These are phyloP conservation scores for Chlorella sp. DNA, from an alignment of 139 green algal genomes.

Conservation along the genomic window DNA sequence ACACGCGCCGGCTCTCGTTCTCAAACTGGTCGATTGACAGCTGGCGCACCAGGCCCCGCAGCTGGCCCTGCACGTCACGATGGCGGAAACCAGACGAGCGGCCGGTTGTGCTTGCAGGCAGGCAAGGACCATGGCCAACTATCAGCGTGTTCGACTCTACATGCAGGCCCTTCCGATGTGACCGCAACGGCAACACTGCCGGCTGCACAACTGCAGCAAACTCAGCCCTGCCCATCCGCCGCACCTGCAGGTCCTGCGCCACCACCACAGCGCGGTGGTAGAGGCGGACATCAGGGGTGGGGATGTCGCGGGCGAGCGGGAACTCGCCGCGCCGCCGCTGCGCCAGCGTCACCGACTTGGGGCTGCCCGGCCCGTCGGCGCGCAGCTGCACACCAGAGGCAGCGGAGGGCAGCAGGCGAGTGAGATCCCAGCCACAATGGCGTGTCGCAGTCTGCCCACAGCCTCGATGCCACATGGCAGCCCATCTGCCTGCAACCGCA, in stretches of 20 bases:
- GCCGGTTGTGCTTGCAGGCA: no score
- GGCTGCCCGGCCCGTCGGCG: slow-evolving; percentile 9
- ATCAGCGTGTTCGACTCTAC: no score
- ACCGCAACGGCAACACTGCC: no score
- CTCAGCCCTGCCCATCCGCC: not conserved
- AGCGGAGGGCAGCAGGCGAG: not conserved
- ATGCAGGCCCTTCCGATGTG: no score
- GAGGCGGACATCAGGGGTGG: slow-evolving; percentile 88
- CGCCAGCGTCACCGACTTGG: slow-evolving; percentile 52
- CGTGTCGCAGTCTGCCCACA: no score
- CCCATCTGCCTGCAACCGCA: no score
- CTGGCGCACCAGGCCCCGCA: slow-evolving; percentile 90
- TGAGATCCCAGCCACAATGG: no score
- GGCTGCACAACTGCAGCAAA: no score
- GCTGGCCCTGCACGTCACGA: slow-evolving; percentile 41
- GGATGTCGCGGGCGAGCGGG: slow-evolving; percentile 40
- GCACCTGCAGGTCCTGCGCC: slow-evolving; percentile 52
- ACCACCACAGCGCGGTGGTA: slow-evolving; percentile 96
- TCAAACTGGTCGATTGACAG: slow-evolving; percentile 99
- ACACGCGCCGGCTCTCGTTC: slow-evolving; percentile 93
- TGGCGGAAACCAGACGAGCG: no score
- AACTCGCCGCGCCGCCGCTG: slow-evolving; percentile 45
- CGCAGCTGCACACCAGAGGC: slow-evolving; percentile 9
- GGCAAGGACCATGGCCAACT: no score
- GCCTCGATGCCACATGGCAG: no score